A percentile compares a stretch with the other conserved stretches of the same genome.
These are phyloP conservation scores for Gastrolobium bilobum DNA, from an alignment of 306 rosid genomes.

Conservation along the genomic window DNA sequence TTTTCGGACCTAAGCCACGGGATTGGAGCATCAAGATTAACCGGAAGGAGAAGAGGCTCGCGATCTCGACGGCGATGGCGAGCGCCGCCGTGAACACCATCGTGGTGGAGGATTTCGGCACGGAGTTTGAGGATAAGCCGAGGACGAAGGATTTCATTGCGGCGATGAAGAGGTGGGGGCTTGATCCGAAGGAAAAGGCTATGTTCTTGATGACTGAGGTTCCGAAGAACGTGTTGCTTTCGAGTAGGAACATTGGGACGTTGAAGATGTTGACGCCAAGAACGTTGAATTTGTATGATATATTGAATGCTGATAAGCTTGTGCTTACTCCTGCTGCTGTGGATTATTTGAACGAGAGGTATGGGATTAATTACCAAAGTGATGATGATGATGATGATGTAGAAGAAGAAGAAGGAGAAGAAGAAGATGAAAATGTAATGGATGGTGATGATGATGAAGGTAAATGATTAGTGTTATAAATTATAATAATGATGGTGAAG, in stretches of 20 bases:
- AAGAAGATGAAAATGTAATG: conserved; percentile 35
- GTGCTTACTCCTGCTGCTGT: conserved; percentile 78
- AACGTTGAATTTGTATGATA: conserved; percentile 84
- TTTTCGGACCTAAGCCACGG: conserved; percentile 92
- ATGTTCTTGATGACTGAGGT: conserved; percentile 79
- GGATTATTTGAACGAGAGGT: conserved; percentile 77
- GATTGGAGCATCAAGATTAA: conserved; percentile 93
- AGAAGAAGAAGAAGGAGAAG: conserved; percentile 49
- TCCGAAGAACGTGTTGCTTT: conserved; percentile 67
- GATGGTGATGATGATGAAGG: conserved; percentile 60
- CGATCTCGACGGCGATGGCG: conserved; percentile 86
- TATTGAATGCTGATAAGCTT: conserved; percentile 88
- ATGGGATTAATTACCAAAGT: conserved; percentile 64
- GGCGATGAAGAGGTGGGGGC: conserved; percentile 91
- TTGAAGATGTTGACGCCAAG: conserved; percentile 91
- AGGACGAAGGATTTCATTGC: conserved; percentile 83
- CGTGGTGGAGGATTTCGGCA: conserved; percentile 86
- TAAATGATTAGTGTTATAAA: conserved; percentile 37
- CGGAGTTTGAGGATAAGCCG: conserved; percentile 81
- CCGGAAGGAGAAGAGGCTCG: conserved; percentile 86
- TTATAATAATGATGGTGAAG: neutral
- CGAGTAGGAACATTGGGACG: conserved; percentile 86
- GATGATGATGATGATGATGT: conserved; percentile 54
- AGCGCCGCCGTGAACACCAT: conserved; percentile 78
- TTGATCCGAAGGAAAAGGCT: conserved; percentile 85